Percentiles rank a stretch among this genome's conserved stretches.
phyloP scores from a whole-genome alignment of 1,139 yeast species.

The Lodderomyces orthopsilosis region DNA sequence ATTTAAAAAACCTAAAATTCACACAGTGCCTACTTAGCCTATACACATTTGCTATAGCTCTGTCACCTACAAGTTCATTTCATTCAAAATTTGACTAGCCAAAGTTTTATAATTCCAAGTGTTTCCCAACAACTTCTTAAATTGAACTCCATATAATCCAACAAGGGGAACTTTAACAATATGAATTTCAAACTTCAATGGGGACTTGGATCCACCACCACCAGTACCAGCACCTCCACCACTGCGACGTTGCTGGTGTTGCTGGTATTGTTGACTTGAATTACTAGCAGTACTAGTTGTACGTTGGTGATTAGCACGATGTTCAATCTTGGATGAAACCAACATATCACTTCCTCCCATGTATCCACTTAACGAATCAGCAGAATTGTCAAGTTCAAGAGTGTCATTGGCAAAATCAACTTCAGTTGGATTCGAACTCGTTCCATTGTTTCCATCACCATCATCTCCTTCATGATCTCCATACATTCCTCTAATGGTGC shows the following conservation, averaged over 20 bases:
- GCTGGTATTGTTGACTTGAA: slow-evolving; percentile 1
- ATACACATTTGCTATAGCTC: slow-evolving; percentile 2
- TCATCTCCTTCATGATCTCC: slow-evolving; percentile 26
- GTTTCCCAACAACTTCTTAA: slow-evolving; percentile 89
- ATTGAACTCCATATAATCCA: slow-evolving; percentile 90
- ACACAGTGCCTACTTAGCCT: background rate
- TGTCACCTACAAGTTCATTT: slow-evolving; percentile 55
- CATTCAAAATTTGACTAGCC: slow-evolving; percentile 81
- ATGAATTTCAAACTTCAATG: slow-evolving; percentile 86
- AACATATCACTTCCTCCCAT: slow-evolving; percentile 68
- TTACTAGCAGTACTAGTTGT: slow-evolving; percentile 26
- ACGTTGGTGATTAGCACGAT: slow-evolving; percentile 40
- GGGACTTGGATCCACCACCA: slow-evolving; percentile 26
- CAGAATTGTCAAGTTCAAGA: slow-evolving; percentile 52
- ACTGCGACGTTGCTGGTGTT: background rate
- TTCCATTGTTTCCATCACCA: slow-evolving; percentile 13
- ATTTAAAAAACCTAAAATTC: background rate
- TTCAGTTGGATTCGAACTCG: slow-evolving; percentile 10
- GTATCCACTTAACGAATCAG: slow-evolving; percentile 56
- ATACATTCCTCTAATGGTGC: slow-evolving; percentile 38
- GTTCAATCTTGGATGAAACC: slow-evolving; percentile 58
- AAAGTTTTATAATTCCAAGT: slow-evolving; percentile 95
- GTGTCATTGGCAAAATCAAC: slow-evolving; percentile 19
- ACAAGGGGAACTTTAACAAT: slow-evolving; percentile 91
- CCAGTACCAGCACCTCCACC: background rate